phyloP scores from a whole-genome alignment of 176 grass and related monocot genomes.

The Triticum aestivum region IWGSC_CS_RefSeq_v2.1 NC_057806.1:376329781-376330280 shows the following conservation, averaged over 20 bases:
- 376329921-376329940: neutral
- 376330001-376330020: neutral
- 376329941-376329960: neutral
- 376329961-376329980: neutral
- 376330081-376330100: neutral
- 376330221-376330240: constrained; percentile 6
- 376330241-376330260: constrained; percentile 3
- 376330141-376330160: neutral
- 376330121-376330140: neutral
- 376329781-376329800: neutral
- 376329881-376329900: neutral
- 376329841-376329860: constrained; percentile 11
- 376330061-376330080: neutral
- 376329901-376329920: neutral
- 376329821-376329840: neutral
- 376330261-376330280: neutral
- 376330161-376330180: neutral
- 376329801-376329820: neutral
- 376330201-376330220: neutral
- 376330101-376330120: neutral
- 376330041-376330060: neutral
- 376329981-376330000: neutral
- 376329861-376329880: neutral
- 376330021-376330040: constrained; percentile 1
- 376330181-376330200: neutral